phyloP scores from a whole-genome alignment of 257 asterid genomes.

The Parsonsia alboflavescens region DNA sequence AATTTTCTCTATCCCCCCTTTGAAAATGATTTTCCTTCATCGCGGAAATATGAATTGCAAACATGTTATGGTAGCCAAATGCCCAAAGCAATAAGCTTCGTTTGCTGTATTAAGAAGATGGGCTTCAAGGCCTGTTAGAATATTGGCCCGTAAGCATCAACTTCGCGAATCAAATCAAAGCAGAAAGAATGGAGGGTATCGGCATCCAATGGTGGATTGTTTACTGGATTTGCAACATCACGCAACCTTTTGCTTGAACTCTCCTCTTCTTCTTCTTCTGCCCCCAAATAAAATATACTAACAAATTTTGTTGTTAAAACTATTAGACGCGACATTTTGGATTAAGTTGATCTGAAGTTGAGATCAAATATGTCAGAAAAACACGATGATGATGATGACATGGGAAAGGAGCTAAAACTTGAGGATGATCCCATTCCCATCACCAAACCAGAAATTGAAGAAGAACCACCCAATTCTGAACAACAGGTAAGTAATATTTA shows the following conservation, averaged over 20 bases:
- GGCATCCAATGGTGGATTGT: neutral
- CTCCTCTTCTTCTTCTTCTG: neutral
- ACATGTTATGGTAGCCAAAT: too few relatives aligned
- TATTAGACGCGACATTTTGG: neutral
- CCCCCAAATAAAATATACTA: neutral
- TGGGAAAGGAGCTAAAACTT: conserved; percentile 14
- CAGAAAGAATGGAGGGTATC: neutral
- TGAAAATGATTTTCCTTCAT: too few relatives aligned
- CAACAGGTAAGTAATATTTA: conserved; percentile 30
- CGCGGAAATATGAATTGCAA: too few relatives aligned
- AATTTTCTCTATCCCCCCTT: too few relatives aligned
- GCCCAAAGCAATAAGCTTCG: too few relatives aligned
- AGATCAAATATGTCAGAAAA: conserved; percentile 29
- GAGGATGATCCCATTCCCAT: conserved; percentile 23
- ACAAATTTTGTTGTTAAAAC: neutral
- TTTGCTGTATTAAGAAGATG: neutral
- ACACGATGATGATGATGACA: conserved; percentile 24
- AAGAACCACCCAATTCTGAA: conserved; percentile 26
- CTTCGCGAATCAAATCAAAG: neutral
- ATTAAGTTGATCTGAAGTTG: conserved; percentile 4
- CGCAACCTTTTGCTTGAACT: conserved; percentile 16
- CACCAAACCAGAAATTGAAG: conserved; percentile 27
- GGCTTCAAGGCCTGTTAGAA: neutral
- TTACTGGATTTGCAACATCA: neutral
- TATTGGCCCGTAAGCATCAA: neutral